phyloP scores from a whole-genome alignment of 129 eudicot species.

The Pulicaria dysenterica region DNA sequence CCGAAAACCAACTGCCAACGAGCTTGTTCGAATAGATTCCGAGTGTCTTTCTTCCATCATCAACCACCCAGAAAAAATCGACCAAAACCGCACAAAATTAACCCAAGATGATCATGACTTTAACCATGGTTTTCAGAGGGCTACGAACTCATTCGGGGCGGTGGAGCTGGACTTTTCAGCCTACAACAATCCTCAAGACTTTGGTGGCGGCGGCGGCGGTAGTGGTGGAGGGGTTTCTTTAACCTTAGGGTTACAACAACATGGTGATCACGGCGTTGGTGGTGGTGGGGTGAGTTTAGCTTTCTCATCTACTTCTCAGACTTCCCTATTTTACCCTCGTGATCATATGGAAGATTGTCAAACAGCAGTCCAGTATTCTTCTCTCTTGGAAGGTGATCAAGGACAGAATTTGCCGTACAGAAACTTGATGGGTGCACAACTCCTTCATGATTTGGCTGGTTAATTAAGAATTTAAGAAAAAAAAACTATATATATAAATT shows the following conservation, averaged over 20 bases:
- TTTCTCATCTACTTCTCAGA: conserved; percentile 63
- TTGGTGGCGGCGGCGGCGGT: conserved; percentile 33
- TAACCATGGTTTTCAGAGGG: conserved; percentile 47
- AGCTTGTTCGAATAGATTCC: conserved; percentile 67
- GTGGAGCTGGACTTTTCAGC: conserved; percentile 71
- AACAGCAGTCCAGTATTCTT: conserved; percentile 59
- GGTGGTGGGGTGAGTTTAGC: conserved; percentile 65
- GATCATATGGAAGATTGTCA: conserved; percentile 72
- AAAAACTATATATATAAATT: conserved; percentile 2
- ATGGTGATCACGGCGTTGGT: conserved; percentile 43
- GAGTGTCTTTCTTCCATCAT: conserved; percentile 81
- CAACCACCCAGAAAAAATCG: conserved; percentile 55
- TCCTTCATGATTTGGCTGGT: conserved; percentile 93
- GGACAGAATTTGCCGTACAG: conserved; percentile 81
- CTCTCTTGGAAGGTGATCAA: conserved; percentile 77
- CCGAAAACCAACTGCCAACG: conserved; percentile 70
- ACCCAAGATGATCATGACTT: conserved; percentile 34
- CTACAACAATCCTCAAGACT: conserved; percentile 47
- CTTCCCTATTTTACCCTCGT: conserved; percentile 69
- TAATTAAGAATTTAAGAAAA: conserved; percentile 16
- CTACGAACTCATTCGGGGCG: conserved; percentile 54
- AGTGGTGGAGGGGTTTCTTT: conserved; percentile 65
- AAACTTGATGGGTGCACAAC: conserved; percentile 96
- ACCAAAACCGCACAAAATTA: conserved; percentile 22
- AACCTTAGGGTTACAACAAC: conserved; percentile 91